Evolutionary conservation across 2,329 filamentous ascomycete genomes (phyloP).

Genomic region (Penicillium sp.): DNA sequence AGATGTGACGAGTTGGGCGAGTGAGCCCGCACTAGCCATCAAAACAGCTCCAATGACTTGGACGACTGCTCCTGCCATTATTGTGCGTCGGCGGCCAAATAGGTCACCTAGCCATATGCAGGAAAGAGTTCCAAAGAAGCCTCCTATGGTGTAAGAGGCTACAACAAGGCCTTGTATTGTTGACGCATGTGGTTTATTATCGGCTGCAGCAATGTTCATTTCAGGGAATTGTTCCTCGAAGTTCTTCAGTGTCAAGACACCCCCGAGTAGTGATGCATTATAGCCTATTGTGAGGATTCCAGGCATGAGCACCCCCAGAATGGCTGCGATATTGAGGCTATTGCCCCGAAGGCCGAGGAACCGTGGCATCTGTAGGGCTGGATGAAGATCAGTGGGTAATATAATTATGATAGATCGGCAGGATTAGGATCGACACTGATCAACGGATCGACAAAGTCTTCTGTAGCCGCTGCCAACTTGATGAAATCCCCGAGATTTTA

Average conservation of each 20-base stretch:
- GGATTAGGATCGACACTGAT: slow-evolving; percentile 4
- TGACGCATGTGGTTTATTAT: slow-evolving; percentile 14
- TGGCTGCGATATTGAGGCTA: slow-evolving; percentile 21
- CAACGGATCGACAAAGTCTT: not conserved
- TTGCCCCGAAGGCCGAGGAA: slow-evolving; percentile 25
- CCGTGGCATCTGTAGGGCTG: slow-evolving; percentile 12
- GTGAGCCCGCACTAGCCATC: slow-evolving; percentile 14
- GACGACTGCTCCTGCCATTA: slow-evolving; percentile 19
- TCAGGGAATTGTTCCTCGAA: slow-evolving; percentile 23
- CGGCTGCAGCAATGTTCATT: slow-evolving; percentile 17
- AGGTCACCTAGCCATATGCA: slow-evolving; percentile 25
- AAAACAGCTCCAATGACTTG: slow-evolving; percentile 20
- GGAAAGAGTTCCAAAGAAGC: slow-evolving; percentile 20
- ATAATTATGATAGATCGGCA: slow-evolving; percentile 2
- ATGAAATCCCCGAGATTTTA: slow-evolving; percentile 1
- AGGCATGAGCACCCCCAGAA: slow-evolving; percentile 25
- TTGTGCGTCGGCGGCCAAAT: slow-evolving; percentile 23
- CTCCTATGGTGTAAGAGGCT: slow-evolving; percentile 21
- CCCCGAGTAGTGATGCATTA: slow-evolving; percentile 23
- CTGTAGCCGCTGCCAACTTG: not conserved
- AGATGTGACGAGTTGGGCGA: slow-evolving; percentile 17
- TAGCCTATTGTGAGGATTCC: slow-evolving; percentile 22
- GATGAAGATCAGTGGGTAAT: slow-evolving; percentile 7
- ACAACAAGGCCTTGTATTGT: slow-evolving; percentile 22
- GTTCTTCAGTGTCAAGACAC: slow-evolving; percentile 17